Conservation (phyloP, 164 flowering plant species). For the Vitis vinifera region DNA sequence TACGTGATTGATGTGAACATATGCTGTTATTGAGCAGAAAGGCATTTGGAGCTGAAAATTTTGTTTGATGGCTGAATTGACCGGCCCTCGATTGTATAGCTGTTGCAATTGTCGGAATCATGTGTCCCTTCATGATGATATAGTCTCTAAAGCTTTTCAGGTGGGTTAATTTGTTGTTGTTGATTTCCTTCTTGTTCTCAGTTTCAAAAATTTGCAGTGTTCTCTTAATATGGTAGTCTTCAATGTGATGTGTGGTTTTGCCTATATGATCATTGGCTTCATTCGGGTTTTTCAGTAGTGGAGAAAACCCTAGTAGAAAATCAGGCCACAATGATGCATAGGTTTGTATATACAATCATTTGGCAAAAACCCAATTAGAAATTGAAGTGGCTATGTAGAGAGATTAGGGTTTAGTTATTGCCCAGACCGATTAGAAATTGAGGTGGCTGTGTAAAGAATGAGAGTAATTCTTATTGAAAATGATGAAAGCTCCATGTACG, state of each 20-base stretch:
- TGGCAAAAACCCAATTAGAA: neutral
- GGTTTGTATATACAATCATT: neutral
- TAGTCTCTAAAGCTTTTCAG: conserved; percentile 77
- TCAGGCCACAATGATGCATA: too few species aligned
- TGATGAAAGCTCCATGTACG: neutral
- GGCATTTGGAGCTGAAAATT: conserved; percentile 6
- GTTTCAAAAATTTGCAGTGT: neutral
- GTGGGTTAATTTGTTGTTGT: conserved; percentile 27
- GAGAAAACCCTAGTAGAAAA: too few species aligned
- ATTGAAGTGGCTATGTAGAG: neutral
- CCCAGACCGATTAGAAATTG: neutral
- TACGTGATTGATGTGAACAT: neutral
- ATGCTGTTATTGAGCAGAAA: conserved; percentile 3
- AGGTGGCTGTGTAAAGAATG: neutral
- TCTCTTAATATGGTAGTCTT: neutral
- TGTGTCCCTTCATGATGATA: conserved; percentile 71
- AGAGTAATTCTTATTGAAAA: neutral
- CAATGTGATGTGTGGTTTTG: neutral
- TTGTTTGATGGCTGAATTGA: conserved; percentile 53
- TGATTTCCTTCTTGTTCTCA: neutral
- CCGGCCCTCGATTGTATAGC: conserved; percentile 66
- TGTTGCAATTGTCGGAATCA: conserved; percentile 74
- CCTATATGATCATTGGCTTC: neutral
- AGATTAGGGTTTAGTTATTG: too few species aligned
- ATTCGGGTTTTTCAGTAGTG: neutral